Base-by-base conservation (phyloP, 2,329 filamentous ascomycete species). In the Cladosporium sp. region DNA sequence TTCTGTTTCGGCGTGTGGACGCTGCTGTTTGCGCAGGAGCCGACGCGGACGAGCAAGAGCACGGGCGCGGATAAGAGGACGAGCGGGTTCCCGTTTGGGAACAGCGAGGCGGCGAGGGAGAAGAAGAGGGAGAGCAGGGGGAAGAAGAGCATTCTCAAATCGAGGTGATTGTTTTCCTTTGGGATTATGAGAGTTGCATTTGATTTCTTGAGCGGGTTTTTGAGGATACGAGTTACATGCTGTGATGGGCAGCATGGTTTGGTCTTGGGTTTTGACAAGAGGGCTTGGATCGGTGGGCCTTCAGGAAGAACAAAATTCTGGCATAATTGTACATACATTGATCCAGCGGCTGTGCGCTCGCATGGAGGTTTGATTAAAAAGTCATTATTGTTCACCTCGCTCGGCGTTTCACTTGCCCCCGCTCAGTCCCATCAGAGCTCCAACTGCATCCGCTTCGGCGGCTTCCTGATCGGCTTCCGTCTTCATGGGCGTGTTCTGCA, bases 21-120 rank as follows among this genome's bases (percentile, higher is more conserved):
- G 57, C 65, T 80, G 47, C 58, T 84, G 53, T 84, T 84, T 65
- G 80, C 75, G 0, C 80, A 73, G 49, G 77, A 73, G 38, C 56
- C 58, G 43, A 80, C 80, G 1, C 70, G 74, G 54, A 80, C 85
- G 49, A 82, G 77, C 61, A 76, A 78, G 62, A 80, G 75, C 68
- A 86, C 82, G 1, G 83, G 83, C 0, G 80, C 79, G 29, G 84
- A 86, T 62, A 86, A 85, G 74, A 73, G 83, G 62, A 85, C 77
- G 20, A 76, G 76, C 53, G 82, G 80, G 9, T 88, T 81, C 58
- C 84, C 84, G 3, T 86, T 88, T 64, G 73, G 72, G 57, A 86
- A 87, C 58, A 61, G 59, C 4, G 63, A 64, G 54, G 59, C 55
- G 48, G 58, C 59, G 30, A 56, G 54, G 55, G 55, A 61, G 53